phyloP scores from a whole-genome alignment of 495 filamentous ascomycete genomes.

The Lineolata rhizophorae region DNA sequence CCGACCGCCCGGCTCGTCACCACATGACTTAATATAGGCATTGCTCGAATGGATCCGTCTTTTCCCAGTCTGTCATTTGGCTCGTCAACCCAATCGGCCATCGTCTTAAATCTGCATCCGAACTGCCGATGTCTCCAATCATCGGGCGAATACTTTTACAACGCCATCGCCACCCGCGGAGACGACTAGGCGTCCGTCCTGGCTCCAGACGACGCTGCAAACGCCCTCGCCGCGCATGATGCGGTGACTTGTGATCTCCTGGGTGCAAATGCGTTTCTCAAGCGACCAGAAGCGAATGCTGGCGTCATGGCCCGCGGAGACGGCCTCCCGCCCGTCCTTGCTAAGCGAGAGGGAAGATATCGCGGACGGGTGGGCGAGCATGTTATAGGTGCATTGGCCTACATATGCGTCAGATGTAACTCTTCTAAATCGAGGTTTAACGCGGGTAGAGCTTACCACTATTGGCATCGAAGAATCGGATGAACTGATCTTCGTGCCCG shows the following conservation, averaged over 20 bases:
- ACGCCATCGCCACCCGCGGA: slow-evolving; percentile 90
- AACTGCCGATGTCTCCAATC: too few relatives aligned
- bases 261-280: slow-evolving; percentile 78
- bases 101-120: too few relatives aligned
- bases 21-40: too few relatives aligned
- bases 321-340: slow-evolving; percentile 81
- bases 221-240: slow-evolving; percentile 90
- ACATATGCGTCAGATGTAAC: slow-evolving; percentile 1
- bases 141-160: slow-evolving; percentile 81
- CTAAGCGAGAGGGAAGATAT: slow-evolving; percentile 80
- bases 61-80: too few relatives aligned
- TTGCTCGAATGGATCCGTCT: too few relatives aligned
- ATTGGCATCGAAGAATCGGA: slow-evolving; percentile 94
- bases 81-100: too few relatives aligned
- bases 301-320: slow-evolving; percentile 89
- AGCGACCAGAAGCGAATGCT: slow-evolving; percentile 93
- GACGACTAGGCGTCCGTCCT: slow-evolving; percentile 84
- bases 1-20: too few relatives aligned
- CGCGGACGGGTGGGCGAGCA: slow-evolving; percentile 85
- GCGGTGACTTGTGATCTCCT: slow-evolving; percentile 80
- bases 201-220: slow-evolving; percentile 80
- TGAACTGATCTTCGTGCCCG: slow-evolving; percentile 86
- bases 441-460: slow-evolving; percentile 46
- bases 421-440: not conserved
- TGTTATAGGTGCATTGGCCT: slow-evolving; percentile 98